Conservation (phyloP, 208 protist species). For the Trypanosoma caninum region DNA sequence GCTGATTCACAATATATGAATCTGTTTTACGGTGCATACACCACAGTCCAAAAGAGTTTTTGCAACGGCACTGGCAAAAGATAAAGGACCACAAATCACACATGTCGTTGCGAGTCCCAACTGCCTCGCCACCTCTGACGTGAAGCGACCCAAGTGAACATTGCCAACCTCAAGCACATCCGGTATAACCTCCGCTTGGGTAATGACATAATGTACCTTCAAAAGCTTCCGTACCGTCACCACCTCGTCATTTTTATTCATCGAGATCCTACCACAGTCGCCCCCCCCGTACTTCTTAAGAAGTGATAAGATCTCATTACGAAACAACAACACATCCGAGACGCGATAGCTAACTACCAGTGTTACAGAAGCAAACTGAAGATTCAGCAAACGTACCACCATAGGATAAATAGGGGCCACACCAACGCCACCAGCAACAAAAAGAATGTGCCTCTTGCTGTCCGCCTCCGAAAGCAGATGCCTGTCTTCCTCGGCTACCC, state of each 20-base stretch:
- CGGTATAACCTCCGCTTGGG: neutral
- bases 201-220: slow-evolving; percentile 16
- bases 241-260: neutral
- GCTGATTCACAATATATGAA: slow-evolving; percentile 40
- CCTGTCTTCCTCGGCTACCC: slow-evolving; percentile 37
- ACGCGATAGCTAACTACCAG: slow-evolving; percentile 45
- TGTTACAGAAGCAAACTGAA: slow-evolving; percentile 41
- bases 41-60: slow-evolving; percentile 26
- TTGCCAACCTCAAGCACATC: slow-evolving; percentile 6
- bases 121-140: slow-evolving; percentile 13
- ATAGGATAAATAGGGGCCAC: slow-evolving; percentile 62
- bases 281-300: slow-evolving; percentile 3
- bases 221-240: neutral
- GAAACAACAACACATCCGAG: slow-evolving; percentile 35
- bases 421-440: slow-evolving; percentile 66
- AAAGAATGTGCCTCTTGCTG: slow-evolving; percentile 41
- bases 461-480: slow-evolving; percentile 17
- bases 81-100: slow-evolving; percentile 58
- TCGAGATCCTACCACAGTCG: neutral
- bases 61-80: slow-evolving; percentile 34
- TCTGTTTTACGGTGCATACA: slow-evolving; percentile 30
- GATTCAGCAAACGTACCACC: slow-evolving; percentile 32
- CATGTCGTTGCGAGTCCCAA: slow-evolving; percentile 6
- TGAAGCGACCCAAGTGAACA: slow-evolving; percentile 13
- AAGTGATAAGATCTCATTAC: slow-evolving; percentile 38